Conservation (phyloP, 129 eudicot genomes). For the sunflower (Helianthus annuus) region HanXRQr2.0-SUNRISE NC_035441.2:127623047-127623546, state of each 20-base stretch:
- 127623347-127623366: background rate
- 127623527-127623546: background rate
- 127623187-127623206: background rate
- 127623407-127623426: background rate
- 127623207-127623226: background rate
- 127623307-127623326: background rate
- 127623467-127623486: background rate
- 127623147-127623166: constrained; percentile 22
- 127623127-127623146: constrained; percentile 16
- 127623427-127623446: background rate
- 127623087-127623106: constrained; percentile 1
- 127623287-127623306: background rate
- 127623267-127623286: background rate
- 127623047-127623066: constrained; percentile 5
- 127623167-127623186: background rate
- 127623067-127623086: constrained; percentile 5
- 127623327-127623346: background rate
- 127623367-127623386: background rate
- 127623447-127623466: background rate
- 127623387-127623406: background rate
- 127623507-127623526: background rate
- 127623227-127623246: background rate
- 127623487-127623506: background rate
- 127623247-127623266: background rate
- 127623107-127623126: background rate